Base-by-base conservation (phyloP, 2,329 filamentous ascomycete genomes). In the Fusarium sacchari region DNA sequence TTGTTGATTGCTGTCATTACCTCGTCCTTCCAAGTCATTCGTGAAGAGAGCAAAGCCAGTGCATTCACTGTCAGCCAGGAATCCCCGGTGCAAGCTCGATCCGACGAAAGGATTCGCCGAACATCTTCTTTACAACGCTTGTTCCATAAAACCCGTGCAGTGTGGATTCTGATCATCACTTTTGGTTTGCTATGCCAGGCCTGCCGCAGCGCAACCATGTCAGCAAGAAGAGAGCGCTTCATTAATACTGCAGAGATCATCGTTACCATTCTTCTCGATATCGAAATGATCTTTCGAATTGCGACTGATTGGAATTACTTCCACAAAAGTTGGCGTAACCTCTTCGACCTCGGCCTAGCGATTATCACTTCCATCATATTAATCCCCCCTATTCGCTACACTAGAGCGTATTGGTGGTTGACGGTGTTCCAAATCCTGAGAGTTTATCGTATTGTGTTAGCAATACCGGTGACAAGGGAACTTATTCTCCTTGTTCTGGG, bases 1-100 rank as follows among this genome's bases (percentile, higher is more conserved):
- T 89, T 99, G 83, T 83, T 93, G 52, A 97, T 99, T 79, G 96
- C 96, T 7, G 96, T 99, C 78, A 99, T 99, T 80, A 99, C 96
- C 0, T 97, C 96, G 10, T 98, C 96, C 3, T 99, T 99, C 79
- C 96, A 99, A 81, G 94, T 99, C 74, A 99, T 99, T 77, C 91
- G 96, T 72, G 97, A 99, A 84, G 96, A 99, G 81, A 97, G 94
- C 83, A 95, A 93, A 82, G 91, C 93, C 37, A 98, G 95, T 84
- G 96, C 97, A 7, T 99, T 99, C 81, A 95, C 95, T 9, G 90
- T 91, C 18, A 90, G 94, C 64, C 88, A 94, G 43, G 88, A 88
- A 70, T 82, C 81, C 9, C 76, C 82, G 5, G 64, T 81, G 20
- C 79, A 81, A 57, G 77, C 76, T 37, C 79, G 67, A 67, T 80